These are phyloP conservation scores for Leucocoprinus leucothites DNA, from an alignment of 768 basidiomycete genomes.

Conservation along the genomic window DNA sequence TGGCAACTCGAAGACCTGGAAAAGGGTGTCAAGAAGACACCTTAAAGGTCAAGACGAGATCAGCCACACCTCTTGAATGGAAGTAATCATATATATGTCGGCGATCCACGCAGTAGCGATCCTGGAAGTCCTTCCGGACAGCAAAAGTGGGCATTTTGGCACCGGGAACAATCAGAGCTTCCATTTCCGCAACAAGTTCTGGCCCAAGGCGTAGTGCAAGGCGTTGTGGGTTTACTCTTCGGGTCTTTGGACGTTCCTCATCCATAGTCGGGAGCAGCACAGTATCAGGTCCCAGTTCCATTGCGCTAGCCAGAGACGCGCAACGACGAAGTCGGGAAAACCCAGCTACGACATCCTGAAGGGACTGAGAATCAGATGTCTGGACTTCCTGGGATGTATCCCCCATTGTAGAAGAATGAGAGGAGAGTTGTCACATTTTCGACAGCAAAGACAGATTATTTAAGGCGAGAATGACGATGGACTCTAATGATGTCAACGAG, in stretches of 20 bases:
- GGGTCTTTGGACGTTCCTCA: slow-evolving; percentile 40
- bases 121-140: slow-evolving; percentile 66
- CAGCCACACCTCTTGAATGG: slow-evolving; percentile 48
- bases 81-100: slow-evolving; percentile 80
- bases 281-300: slow-evolving; percentile 21
- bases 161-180: slow-evolving; percentile 66
- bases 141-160: slow-evolving; percentile 78
- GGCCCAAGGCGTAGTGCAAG: slow-evolving; percentile 66
- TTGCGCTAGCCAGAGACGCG: slow-evolving; percentile 18
- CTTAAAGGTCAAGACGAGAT: background rate
- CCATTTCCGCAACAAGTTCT: slow-evolving; percentile 67
- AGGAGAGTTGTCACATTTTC: background rate
- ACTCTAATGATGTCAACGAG: slow-evolving; percentile 7
- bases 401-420: background rate
- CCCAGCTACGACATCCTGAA: slow-evolving; percentile 8
- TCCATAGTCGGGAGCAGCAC: slow-evolving; percentile 21
- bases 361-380: background rate
- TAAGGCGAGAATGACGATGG: background rate
- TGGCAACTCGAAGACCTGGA: slow-evolving; percentile 55
- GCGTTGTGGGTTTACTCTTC: slow-evolving; percentile 65
- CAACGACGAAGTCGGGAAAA: slow-evolving; percentile 19
- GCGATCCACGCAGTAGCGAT: slow-evolving; percentile 66
- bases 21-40: background rate
- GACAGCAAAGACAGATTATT: background rate
- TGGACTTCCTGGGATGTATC: background rate